Percentiles rank a stretch among this genome's conserved stretches.
Evolutionary conservation across 2,329 filamentous ascomycete species (phyloP).

Genomic region (Xylaria sp.): DNA sequence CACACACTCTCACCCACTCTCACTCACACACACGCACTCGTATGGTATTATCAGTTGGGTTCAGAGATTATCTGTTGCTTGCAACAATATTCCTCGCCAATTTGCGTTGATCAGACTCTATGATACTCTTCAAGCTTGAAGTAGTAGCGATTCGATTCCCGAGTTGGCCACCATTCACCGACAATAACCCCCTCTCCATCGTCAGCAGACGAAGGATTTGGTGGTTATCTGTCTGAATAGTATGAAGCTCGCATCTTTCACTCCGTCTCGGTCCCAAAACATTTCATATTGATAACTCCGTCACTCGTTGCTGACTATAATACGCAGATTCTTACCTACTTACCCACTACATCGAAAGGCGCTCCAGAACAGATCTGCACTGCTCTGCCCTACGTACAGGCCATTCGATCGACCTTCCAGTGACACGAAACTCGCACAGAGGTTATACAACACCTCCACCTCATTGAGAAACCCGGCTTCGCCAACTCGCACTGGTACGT

Average conservation of each 20-base stretch:
- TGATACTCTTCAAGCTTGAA: neutral
- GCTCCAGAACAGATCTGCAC: neutral
- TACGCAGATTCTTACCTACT: neutral
- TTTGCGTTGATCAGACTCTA: neutral
- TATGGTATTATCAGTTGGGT: neutral
- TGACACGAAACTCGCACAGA: neutral
- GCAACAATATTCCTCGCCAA: neutral
- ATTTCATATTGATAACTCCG: neutral
- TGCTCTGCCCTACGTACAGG: neutral
- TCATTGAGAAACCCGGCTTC: neutral
- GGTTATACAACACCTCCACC: neutral
- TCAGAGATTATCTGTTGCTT: neutral
- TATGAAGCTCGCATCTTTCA: neutral
- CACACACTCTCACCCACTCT: neutral
- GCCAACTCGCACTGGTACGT: neutral
- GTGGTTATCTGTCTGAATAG: neutral
- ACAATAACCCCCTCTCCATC: neutral
- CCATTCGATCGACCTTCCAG: neutral
- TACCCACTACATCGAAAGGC: neutral
- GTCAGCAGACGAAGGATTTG: neutral
- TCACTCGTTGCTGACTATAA: neutral
- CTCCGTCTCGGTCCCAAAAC: neutral
- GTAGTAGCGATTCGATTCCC: neutral
- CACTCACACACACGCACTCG: neutral
- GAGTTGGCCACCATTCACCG: constrained; percentile 13